Evolutionary conservation across 257 asterid genomes (phyloP), one percentile per base, ranked within the genome.

Genomic region (Rehmannia glutinosa): DNA sequence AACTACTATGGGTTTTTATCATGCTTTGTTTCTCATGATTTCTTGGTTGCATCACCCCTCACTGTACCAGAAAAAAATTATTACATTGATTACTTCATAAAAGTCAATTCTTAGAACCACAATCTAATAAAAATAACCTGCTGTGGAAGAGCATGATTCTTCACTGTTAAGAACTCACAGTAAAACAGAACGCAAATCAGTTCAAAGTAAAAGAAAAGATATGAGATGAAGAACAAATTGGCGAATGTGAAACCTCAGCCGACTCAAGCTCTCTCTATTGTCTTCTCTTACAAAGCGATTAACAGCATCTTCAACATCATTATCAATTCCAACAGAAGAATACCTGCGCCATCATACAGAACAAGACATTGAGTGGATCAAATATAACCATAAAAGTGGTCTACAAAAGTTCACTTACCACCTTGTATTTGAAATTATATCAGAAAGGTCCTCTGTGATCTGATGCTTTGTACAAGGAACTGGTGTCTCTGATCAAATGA

Each of bases 121-220:
- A 51, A 51, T 45, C 35, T 45, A 45, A 43, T 21, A 17, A 52
- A 25, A 28, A 56, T 41, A 47, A 89, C 96, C 96, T 83, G 95
- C 87, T 52, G 85, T 70, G 27, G 89, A 78, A 53, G 90, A 76
- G 81, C 86, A 79, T 58, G 96, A 86, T 73, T 89, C 96, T 67
- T 89, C 95, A 47, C 97, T 89, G 92, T 65, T 45, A 64, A 63
- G 72, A 39, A 70, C 68, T 63, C 70, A 55, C 30, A 49, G 59
- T 39, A 64, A 66, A 56, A 69, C 11, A 50, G 47, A 63, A 60
- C 30, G 28, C 41, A 30, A 61, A 59, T 77, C 66, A 68, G 83
- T 78, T 30, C 23, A 46, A 27, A 59, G 45, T 41, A 60, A 41
- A 64, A 70, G 32, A 69, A 54, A 67, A 61, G 33, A 55, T 16